phyloP scores from a whole-genome alignment of 345 rosid genomes.

The Stellera chamaejasme region DNA sequence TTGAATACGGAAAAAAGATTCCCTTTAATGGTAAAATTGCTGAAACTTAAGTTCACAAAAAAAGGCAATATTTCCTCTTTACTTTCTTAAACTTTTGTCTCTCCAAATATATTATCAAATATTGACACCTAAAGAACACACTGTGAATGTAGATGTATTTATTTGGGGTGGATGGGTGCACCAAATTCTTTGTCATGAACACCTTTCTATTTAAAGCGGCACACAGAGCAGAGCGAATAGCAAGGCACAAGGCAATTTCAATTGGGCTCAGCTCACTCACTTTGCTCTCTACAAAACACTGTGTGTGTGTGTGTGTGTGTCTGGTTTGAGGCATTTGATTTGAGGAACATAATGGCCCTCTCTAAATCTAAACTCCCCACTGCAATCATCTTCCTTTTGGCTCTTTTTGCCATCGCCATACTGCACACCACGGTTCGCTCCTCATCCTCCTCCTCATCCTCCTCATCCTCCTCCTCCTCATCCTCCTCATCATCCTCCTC shows the following conservation, averaged over 20 bases:
- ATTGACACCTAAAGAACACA: too few relatives aligned
- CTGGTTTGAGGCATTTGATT: neutral
- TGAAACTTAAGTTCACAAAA: too few relatives aligned
- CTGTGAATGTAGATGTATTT: too few relatives aligned
- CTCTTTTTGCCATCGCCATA: constrained; percentile 56
- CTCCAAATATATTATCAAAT: too few relatives aligned
- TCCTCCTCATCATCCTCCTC: neutral
- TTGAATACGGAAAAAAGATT: too few relatives aligned
- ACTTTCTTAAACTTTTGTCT: too few relatives aligned
- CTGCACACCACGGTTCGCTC: constrained; percentile 49
- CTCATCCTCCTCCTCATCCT: neutral
- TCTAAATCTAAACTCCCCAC: constrained; percentile 51
- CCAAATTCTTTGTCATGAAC: too few relatives aligned
- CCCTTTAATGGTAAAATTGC: too few relatives aligned
- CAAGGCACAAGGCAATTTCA: constrained; percentile 20
- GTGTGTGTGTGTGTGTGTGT: neutral
- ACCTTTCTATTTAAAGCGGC: neutral
- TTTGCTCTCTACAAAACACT: neutral
- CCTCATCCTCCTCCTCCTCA: neutral
- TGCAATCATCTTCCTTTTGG: constrained; percentile 30
- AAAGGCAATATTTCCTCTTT: too few relatives aligned
- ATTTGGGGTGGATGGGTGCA: too few relatives aligned
- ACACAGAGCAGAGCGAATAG: too few relatives aligned
- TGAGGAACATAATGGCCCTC: constrained; percentile 27
- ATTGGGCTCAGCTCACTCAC: constrained; percentile 24